These are phyloP conservation scores for Trypanosomatidae sp. DNA, from an alignment of 208 protist species.

Conservation along the genomic window DNA sequence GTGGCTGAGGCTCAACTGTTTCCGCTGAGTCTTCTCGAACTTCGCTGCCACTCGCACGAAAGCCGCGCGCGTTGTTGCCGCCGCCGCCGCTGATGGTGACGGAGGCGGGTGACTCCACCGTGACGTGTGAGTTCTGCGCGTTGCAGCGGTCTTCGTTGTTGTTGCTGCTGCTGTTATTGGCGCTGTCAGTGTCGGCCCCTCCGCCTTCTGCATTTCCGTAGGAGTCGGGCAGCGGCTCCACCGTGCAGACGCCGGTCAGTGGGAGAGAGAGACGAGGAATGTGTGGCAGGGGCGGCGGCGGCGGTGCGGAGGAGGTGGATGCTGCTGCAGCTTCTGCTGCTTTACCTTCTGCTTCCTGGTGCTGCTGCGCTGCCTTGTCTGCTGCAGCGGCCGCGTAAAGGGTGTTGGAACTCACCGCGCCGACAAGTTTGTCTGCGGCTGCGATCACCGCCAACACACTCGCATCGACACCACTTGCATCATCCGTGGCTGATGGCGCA, in stretches of 20 bases:
- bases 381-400: slow-evolving; percentile 21
- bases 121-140: slow-evolving; percentile 12
- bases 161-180: slow-evolving; percentile 16
- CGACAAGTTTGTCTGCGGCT: too few species aligned
- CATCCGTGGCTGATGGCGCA: too few species aligned
- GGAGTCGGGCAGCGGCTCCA: too few species aligned
- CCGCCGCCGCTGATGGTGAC: too few species aligned
- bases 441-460: too few species aligned
- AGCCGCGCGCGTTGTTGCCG: neutral
- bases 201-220: neutral
- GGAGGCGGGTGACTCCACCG: slow-evolving; percentile 8
- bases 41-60: too few species aligned
- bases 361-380: slow-evolving; percentile 7
- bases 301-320: too few species aligned
- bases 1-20: slow-evolving; percentile 15
- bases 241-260: too few species aligned
- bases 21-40: slow-evolving; percentile 12
- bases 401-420: too few species aligned
- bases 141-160: slow-evolving; percentile 18
- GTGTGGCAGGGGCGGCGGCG: too few species aligned
- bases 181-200: neutral
- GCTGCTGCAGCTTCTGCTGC: too few species aligned
- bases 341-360: neutral
- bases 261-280: neutral
- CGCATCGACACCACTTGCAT: too few species aligned